Conservation (phyloP, 2,329 filamentous ascomycete genomes). For the Stenocarpella maydis region DNA sequence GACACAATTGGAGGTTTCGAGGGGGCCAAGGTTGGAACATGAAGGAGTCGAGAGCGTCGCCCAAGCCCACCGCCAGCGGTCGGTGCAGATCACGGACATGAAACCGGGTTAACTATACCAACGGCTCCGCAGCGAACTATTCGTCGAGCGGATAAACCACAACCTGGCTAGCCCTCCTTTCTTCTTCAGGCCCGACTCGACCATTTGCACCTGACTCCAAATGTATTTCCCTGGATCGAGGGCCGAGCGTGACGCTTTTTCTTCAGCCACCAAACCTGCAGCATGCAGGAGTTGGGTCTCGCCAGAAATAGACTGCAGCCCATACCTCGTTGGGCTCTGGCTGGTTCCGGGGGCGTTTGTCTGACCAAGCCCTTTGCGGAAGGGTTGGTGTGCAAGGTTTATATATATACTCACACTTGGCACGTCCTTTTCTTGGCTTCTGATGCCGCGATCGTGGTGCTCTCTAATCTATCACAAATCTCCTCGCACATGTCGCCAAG, state of each 20-base stretch:
- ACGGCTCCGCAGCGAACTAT: constrained; percentile 7
- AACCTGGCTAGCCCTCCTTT: constrained; percentile 20
- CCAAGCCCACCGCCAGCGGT: constrained; percentile 8
- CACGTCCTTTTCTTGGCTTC: constrained; percentile 10
- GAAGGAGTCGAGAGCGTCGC: constrained; percentile 7
- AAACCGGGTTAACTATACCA: constrained; percentile 27
- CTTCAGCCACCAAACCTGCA: background rate
- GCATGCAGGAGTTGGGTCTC: background rate
- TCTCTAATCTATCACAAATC: background rate
- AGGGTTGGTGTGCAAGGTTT: background rate
- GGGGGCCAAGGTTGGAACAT: constrained; percentile 12
- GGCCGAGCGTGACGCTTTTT: constrained; percentile 10
- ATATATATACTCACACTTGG: background rate
- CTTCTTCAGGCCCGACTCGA: constrained; percentile 16
- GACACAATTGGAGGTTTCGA: constrained; percentile 26
- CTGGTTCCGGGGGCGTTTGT: background rate
- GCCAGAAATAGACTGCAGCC: background rate
- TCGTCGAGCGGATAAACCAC: constrained; percentile 19
- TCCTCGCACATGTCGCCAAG: background rate
- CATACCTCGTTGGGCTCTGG: background rate
- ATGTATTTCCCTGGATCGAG: background rate
- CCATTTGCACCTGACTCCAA: constrained; percentile 3
- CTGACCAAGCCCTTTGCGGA: background rate
- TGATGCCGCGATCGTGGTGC: background rate
- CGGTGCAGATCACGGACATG: constrained; percentile 16